phyloP scores from a whole-genome alignment of 116 monocot genomes.

The Iris pallida region DNA sequence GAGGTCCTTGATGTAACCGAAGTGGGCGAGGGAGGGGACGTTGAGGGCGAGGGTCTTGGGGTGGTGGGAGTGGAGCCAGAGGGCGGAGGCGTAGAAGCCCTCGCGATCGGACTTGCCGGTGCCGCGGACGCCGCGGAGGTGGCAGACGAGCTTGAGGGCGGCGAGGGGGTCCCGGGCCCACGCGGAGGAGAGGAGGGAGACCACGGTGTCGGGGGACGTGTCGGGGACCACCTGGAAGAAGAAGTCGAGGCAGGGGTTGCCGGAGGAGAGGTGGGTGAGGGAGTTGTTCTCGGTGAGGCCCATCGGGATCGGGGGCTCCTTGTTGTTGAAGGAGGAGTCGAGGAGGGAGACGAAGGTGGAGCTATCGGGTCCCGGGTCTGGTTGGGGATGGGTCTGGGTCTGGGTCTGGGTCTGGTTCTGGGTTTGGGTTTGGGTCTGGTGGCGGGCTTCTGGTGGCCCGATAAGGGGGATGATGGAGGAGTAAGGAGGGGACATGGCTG shows the following conservation, averaged over 20 bases:
- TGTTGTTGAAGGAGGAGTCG: too few relatives aligned
- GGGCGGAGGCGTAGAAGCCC: slow-evolving; percentile 44
- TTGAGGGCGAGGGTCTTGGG: slow-evolving; percentile 43
- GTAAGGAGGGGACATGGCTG: too few relatives aligned
- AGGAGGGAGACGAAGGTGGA: too few relatives aligned
- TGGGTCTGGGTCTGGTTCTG: too few relatives aligned
- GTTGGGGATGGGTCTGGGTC: too few relatives aligned
- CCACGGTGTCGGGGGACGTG: slow-evolving; percentile 9
- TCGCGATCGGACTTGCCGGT: slow-evolving; percentile 45
- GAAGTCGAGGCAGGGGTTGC: slow-evolving; percentile 41
- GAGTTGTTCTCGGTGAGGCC: slow-evolving; percentile 34
- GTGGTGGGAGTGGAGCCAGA: slow-evolving; percentile 39
- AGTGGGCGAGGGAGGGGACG: slow-evolving; percentile 17
- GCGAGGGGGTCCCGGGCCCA: slow-evolving; percentile 22
- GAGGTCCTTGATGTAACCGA: slow-evolving; percentile 51
- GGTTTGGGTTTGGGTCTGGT: too few relatives aligned
- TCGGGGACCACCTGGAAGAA: slow-evolving; percentile 50
- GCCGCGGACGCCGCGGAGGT: slow-evolving; percentile 48
- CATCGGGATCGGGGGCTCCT: neutral
- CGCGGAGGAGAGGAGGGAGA: slow-evolving; percentile 20
- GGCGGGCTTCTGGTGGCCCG: too few relatives aligned
- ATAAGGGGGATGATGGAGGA: too few relatives aligned
- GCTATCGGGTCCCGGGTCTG: too few relatives aligned
- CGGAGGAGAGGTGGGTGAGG: slow-evolving; percentile 27
- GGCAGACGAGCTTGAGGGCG: slow-evolving; percentile 30